phyloP scores from a whole-genome alignment of 2,329 filamentous ascomycete genomes.

The Pyrenophora teres region DNA sequence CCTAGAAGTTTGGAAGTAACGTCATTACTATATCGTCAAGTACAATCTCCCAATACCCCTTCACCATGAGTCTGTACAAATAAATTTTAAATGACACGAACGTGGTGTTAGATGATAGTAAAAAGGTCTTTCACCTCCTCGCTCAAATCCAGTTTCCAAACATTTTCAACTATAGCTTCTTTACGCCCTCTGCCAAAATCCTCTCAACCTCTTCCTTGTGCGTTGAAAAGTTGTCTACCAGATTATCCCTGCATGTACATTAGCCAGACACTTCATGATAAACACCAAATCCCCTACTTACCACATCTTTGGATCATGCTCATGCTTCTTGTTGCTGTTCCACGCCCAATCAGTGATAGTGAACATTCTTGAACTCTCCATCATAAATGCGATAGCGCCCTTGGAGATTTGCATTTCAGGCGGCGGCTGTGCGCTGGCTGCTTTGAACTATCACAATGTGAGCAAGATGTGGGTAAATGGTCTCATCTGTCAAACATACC shows the following conservation, averaged over 20 bases:
- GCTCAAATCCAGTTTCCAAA: too few species aligned
- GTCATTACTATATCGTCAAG: too few species aligned
- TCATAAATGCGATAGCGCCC: conserved; percentile 68
- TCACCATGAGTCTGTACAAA: too few species aligned
- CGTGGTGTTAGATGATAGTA: too few species aligned
- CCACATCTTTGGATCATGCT: conserved; percentile 56
- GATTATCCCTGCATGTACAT: conserved; percentile 45
- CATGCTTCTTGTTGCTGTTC: conserved; percentile 52
- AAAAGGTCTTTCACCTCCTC: too few species aligned
- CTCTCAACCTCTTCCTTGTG: conserved; percentile 55
- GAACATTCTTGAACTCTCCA: conserved; percentile 56
- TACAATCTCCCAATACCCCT: too few species aligned
- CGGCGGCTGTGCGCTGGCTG: conserved; percentile 56
- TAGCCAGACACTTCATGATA: not conserved
- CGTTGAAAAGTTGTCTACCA: conserved; percentile 58
- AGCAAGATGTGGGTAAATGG: not conserved
- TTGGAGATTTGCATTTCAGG: conserved; percentile 48
- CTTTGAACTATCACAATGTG: conserved; percentile 49
- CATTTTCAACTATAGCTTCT: conserved; percentile 26
- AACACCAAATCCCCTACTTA: conserved; percentile 10
- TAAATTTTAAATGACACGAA: too few species aligned
- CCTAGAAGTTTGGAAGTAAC: too few species aligned
- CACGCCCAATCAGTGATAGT: conserved; percentile 46
- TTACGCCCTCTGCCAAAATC: conserved; percentile 46
- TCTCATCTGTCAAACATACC: not conserved